Conservation (phyloP, 768 basidiomycete genomes). For the Russula compacta region DNA sequence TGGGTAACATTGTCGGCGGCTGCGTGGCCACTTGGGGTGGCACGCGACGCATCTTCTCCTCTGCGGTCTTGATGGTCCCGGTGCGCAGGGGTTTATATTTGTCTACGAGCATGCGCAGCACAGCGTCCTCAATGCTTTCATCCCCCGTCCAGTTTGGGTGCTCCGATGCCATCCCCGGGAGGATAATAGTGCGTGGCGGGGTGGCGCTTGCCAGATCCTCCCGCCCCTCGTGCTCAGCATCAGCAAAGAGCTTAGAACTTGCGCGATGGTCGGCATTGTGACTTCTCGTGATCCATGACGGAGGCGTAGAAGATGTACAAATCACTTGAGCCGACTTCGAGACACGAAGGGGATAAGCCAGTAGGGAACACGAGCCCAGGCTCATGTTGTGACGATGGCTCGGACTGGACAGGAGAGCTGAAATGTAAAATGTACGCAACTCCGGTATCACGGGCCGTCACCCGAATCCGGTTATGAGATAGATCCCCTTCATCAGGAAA, state of each 20-base stretch:
- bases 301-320: background rate
- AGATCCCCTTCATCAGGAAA: too few relatives aligned
- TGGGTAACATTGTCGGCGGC: slow-evolving; percentile 15
- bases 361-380: background rate
- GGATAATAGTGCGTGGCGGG: slow-evolving; percentile 13
- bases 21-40: slow-evolving; percentile 32
- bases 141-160: slow-evolving; percentile 73
- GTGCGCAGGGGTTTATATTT: slow-evolving; percentile 76
- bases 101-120: slow-evolving; percentile 79
- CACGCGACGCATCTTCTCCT: slow-evolving; percentile 51
- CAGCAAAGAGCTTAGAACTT: slow-evolving; percentile 56
- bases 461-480: background rate
- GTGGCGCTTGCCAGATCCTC: slow-evolving; percentile 23
- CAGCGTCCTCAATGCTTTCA: slow-evolving; percentile 57
- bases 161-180: slow-evolving; percentile 31
- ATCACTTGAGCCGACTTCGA: background rate
- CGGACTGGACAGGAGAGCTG: background rate
- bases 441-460: background rate
- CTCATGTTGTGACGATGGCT: background rate
- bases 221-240: slow-evolving; percentile 48
- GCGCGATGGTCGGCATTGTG: slow-evolving; percentile 26
- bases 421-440: background rate
- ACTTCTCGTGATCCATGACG: background rate
- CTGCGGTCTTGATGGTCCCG: slow-evolving; percentile 48
- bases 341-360: background rate